These are phyloP conservation scores for Garcileccinum viscosum DNA, from an alignment of 1,284 basidiomycete genomes.

Conservation along the genomic window DNA sequence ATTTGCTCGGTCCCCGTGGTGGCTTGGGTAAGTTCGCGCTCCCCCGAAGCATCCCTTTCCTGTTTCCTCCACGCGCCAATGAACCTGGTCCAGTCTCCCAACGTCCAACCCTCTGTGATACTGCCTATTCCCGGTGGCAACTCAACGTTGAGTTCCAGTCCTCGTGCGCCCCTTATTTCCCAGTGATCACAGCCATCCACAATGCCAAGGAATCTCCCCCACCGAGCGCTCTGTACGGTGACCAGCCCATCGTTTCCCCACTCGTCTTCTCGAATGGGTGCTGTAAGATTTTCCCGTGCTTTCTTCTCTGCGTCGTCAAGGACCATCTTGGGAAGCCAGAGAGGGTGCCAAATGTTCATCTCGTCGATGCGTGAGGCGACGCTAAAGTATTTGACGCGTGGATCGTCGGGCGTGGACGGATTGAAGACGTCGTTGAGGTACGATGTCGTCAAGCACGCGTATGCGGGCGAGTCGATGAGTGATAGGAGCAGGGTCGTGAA, in stretches of 20 bases:
- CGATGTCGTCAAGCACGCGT: constrained; percentile 89
- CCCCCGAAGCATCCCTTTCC: constrained; percentile 40
- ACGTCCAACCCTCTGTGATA: constrained; percentile 57
- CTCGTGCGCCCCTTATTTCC: constrained; percentile 88
- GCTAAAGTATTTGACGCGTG: constrained; percentile 89
- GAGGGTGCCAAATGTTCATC: constrained; percentile 88
- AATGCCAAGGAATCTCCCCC: constrained; percentile 93
- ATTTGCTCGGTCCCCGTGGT: constrained; percentile 30
- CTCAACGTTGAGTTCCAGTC: constrained; percentile 69
- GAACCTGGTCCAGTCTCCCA: constrained; percentile 68
- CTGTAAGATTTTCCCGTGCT: constrained; percentile 47
- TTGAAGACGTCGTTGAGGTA: constrained; percentile 92
- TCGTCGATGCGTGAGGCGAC: constrained; percentile 81
- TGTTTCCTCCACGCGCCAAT: constrained; percentile 63
- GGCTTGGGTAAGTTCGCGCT: constrained; percentile 30
- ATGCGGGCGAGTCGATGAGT: constrained; percentile 95
- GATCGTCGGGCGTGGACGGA: constrained; percentile 86
- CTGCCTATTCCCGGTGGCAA: constrained; percentile 50
- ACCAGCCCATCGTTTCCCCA: constrained; percentile 98
- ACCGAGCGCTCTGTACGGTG: constrained; percentile 85
- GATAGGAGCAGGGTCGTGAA: constrained; percentile 91
- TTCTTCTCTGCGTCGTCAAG: constrained; percentile 80
- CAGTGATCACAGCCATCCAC: constrained; percentile 96
- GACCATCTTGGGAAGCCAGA: constrained; percentile 96
- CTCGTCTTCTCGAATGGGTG: constrained; percentile 57